Evolutionary conservation across 1,139 yeast species (phyloP).

Genomic region (Geotrichum cucujoidarum): DNA sequence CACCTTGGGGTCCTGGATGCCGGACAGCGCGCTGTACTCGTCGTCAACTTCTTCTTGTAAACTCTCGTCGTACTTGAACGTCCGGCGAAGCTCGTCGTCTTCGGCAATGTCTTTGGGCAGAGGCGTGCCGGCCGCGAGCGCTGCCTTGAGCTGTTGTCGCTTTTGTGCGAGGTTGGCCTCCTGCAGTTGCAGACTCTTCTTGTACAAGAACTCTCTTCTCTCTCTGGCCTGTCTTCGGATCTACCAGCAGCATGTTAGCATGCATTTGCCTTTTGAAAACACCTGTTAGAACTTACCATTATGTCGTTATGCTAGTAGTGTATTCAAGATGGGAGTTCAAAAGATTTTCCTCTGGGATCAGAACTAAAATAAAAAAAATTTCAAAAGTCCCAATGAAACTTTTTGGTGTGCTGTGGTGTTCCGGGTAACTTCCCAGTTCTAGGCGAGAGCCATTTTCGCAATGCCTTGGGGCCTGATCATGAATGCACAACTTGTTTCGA

Average conservation of each 20-base stretch:
- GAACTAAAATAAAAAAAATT: not conserved
- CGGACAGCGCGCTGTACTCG: constrained; percentile 83
- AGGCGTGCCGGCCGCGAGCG: constrained; percentile 87
- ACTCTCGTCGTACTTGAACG: constrained; percentile 77
- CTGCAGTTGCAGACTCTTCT: constrained; percentile 83
- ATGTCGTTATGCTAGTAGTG: no score
- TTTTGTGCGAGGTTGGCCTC: constrained; percentile 83
- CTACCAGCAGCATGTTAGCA: no score
- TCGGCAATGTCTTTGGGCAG: constrained; percentile 86
- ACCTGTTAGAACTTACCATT: no score
- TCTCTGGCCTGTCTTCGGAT: constrained; percentile 92
- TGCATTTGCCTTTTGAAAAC: no score
- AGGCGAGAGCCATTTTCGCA: no score
- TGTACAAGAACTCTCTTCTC: constrained; percentile 84
- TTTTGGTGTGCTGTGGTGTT: no score
- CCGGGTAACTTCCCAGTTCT: no score
- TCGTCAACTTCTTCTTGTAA: constrained; percentile 62
- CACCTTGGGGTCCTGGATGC: constrained; percentile 86
- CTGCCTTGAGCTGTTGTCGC: constrained; percentile 78
- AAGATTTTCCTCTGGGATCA: not conserved
- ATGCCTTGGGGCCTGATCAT: no score
- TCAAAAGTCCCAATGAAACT: not conserved
- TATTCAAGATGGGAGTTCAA: no score
- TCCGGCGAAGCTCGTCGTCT: constrained; percentile 72
- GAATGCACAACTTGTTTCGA: no score